These are phyloP conservation scores for Papiliotrema flavescens DNA, from an alignment of 1,284 basidiomycete genomes.

Conservation along the genomic window DNA sequence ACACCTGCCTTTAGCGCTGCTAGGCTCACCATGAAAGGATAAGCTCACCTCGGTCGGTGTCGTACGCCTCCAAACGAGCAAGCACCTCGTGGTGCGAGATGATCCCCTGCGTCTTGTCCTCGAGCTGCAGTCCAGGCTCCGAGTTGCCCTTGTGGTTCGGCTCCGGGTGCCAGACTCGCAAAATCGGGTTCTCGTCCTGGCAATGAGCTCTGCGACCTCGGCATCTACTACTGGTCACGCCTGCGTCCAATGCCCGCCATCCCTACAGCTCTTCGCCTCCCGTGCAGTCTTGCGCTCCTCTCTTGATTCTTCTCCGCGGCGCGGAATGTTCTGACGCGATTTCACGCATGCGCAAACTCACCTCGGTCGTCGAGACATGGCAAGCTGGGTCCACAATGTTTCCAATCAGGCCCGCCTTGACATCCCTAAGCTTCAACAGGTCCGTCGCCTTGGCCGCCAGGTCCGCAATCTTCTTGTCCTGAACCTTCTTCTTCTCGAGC, in stretches of 20 bases:
- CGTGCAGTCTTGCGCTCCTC: too few relatives aligned
- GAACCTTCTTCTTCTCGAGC: constrained; percentile 69
- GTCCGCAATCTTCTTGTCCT: constrained; percentile 68
- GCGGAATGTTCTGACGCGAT: neutral
- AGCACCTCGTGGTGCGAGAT: constrained; percentile 96
- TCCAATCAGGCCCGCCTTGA: constrained; percentile 76
- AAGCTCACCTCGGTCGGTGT: constrained; percentile 79
- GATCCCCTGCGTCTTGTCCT: constrained; percentile 64
- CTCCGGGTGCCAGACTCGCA: constrained; percentile 83
- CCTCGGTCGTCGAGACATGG: constrained; percentile 85
- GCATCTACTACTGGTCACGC: too few relatives aligned
- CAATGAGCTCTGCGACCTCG: neutral
- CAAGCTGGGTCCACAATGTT: constrained; percentile 88
- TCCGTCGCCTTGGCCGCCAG: constrained; percentile 75
- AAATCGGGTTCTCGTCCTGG: constrained; percentile 81
- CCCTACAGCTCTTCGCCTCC: too few relatives aligned
- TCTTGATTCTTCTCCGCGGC: too few relatives aligned
- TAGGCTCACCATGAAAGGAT: neutral
- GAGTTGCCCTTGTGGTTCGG: constrained; percentile 58
- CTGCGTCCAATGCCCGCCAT: neutral
- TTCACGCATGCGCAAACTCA: constrained; percentile 42
- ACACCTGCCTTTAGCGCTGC: constrained; percentile 55
- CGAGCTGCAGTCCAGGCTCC: constrained; percentile 49
- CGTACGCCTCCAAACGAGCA: constrained; percentile 87
- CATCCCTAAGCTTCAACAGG: constrained; percentile 61